phyloP scores from a whole-genome alignment of 2,329 filamentous ascomycete species.

The Chaetomium strumarium region DNA sequence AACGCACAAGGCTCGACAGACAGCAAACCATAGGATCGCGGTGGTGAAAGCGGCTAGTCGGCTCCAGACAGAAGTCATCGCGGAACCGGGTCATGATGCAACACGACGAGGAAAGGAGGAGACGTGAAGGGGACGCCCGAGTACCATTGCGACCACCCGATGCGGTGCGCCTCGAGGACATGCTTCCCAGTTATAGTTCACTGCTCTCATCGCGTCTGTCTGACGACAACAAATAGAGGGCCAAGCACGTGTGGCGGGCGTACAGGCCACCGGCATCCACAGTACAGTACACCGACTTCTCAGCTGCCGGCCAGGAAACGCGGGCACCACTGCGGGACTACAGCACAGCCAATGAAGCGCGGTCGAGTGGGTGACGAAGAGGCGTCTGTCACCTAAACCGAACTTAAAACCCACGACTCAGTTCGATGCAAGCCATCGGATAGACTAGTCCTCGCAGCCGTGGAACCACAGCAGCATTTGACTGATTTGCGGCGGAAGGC shows the following conservation, averaged over 20 bases:
- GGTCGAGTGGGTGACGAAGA: no score
- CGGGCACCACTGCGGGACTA: slow-evolving; percentile 1
- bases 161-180: background rate
- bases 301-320: slow-evolving; percentile 1
- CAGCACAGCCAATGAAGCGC: no score
- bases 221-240: slow-evolving; percentile 15
- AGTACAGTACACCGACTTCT: slow-evolving; percentile 18
- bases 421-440: no score
- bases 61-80: slow-evolving; percentile 15
- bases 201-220: slow-evolving; percentile 13
- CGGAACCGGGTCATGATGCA: slow-evolving; percentile 19
- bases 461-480: no score
- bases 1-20: background rate
- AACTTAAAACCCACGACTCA: no score
- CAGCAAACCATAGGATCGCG: background rate
- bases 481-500: no score
- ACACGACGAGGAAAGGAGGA: background rate
- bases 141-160: background rate
- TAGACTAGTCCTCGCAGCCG: no score
- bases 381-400: no score
- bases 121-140: background rate
- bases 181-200: slow-evolving; percentile 3
- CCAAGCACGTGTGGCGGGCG: slow-evolving; percentile 18
- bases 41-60: slow-evolving; percentile 11
- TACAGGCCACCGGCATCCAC: slow-evolving; percentile 8